Evolutionary conservation across 768 basidiomycete genomes (phyloP).

Genomic region (Tulasnella sp.): DNA sequence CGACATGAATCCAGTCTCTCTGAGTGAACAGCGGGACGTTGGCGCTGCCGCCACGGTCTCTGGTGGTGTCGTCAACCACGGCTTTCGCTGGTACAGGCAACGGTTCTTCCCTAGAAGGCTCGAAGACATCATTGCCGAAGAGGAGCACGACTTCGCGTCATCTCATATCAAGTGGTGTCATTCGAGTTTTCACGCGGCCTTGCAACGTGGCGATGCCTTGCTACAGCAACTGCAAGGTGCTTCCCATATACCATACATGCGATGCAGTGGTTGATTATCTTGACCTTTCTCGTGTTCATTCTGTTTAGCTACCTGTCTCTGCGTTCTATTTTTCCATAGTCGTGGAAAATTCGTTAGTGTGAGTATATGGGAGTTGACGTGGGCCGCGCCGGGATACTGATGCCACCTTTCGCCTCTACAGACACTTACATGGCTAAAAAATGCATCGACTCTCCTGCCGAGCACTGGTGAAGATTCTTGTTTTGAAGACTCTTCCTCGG

Average conservation of each 20-base stretch:
- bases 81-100: background rate
- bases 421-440: conserved; percentile 1
- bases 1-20: background rate
- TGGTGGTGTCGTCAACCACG: conserved; percentile 2
- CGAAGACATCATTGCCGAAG: background rate
- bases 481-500: background rate
- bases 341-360: conserved; percentile 2
- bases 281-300: background rate
- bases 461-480: background rate
- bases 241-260: background rate
- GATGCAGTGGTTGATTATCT: background rate
- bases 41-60: background rate
- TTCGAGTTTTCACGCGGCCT: background rate
- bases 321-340: conserved; percentile 7
- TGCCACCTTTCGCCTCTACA: background rate
- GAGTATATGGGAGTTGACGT: background rate
- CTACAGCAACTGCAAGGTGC: conserved; percentile 7
- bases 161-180: background rate
- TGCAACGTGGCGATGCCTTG: conserved; percentile 5
- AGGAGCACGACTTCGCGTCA: background rate
- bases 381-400: background rate
- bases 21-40: background rate
- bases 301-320: background rate
- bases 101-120: background rate
- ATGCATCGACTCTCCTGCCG: background rate